Evolutionary conservation across 1,284 basidiomycete species (phyloP).

Genomic region (Sphaerobolus stellatus): DNA sequence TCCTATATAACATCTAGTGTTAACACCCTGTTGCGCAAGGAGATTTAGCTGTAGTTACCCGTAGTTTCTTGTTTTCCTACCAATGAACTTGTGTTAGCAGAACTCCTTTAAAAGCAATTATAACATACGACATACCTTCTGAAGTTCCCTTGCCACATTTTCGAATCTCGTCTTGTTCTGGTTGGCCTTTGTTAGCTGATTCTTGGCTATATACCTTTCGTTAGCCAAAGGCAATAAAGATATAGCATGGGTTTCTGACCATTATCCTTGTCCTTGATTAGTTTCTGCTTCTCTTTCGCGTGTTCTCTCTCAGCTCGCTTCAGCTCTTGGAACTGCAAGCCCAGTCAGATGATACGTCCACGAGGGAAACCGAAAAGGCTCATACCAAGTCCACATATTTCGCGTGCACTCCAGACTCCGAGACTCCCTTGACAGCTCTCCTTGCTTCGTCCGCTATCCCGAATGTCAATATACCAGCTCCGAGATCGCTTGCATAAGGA

Average conservation of each 20-base stretch:
- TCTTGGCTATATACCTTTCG: slow-evolving; percentile 54
- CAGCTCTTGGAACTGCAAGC: slow-evolving; percentile 71
- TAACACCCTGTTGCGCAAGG: not conserved
- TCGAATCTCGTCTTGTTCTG: slow-evolving; percentile 86
- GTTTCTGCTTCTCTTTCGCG: slow-evolving; percentile 83
- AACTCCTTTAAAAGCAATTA: not conserved
- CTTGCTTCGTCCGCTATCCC: slow-evolving; percentile 75
- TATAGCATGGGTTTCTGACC: slow-evolving; percentile 43
- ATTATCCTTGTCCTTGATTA: slow-evolving; percentile 82
- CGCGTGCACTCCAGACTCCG: slow-evolving; percentile 73
- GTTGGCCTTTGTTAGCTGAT: slow-evolving; percentile 79
- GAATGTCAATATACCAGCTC: slow-evolving; percentile 6
- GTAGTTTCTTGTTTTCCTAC: slow-evolving; percentile 80
- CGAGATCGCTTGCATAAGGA: not conserved
- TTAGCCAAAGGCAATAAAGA: not conserved
- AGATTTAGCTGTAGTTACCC: slow-evolving; percentile 48
- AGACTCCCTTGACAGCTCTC: slow-evolving; percentile 74
- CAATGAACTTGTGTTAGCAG: slow-evolving; percentile 3
- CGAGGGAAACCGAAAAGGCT: slow-evolving; percentile 8
- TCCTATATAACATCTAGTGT: slow-evolving; percentile 51
- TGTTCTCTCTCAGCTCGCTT: slow-evolving; percentile 81
- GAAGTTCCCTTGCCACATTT: slow-evolving; percentile 77
- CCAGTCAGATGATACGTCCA: not conserved
- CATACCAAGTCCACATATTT: slow-evolving; percentile 82
- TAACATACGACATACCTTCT: slow-evolving; percentile 56